Base-by-base conservation (phyloP, 768 basidiomycete genomes). In the Hortiboletus flavorubellus region DNA sequence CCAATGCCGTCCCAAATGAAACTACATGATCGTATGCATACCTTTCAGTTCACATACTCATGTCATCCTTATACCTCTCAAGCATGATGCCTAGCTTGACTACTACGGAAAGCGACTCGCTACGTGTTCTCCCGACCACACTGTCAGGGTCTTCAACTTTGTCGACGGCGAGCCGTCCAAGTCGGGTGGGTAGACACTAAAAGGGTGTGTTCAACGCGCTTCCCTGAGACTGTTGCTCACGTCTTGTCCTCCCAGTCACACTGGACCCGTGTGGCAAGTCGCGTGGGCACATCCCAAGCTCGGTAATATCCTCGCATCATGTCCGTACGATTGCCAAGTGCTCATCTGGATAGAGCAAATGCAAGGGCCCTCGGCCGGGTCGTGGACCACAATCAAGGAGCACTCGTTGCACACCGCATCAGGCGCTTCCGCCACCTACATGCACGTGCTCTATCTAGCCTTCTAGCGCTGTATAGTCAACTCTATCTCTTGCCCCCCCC, bases 221-320 rank as follows among this genome's bases (percentile, higher is more conserved):
- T 37, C 12, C 21, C 21, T 21, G 2, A 21, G 21, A 21, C 21
- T 21, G 10, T 3, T 18, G 12, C 26, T 46, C 38, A 51, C 14
- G 10, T 16, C 8, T 26, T 43, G n/a, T 31, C 23, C 21, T 51
- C 5, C 21, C 59, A 97, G 95, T 39, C 97, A 98, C 73, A 91
- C 91, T 4, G 95, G 96, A 10, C 96, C 97, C 8, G 94, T 99
- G 35, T 98, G 96, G 95, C 93, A 96, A 65, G 87, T 99, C 48
- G 84, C 94, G 23, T 99, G 97, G 97, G 96, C 91, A 3, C 96
- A 99, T 64, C 97, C 97, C 26, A 97, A 93, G 71, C 98, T 90
- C 65, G 97, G 97, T 2, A 86, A 89, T 58, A 96, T 99, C 65
- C 84, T 99, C 50, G 96, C 96, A 30, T 95, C 92, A n/a, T 96